Evolutionary conservation across 768 basidiomycete species (phyloP), one percentile per base, ranked within the genome.

Genomic region (Amanita phalloides): DNA sequence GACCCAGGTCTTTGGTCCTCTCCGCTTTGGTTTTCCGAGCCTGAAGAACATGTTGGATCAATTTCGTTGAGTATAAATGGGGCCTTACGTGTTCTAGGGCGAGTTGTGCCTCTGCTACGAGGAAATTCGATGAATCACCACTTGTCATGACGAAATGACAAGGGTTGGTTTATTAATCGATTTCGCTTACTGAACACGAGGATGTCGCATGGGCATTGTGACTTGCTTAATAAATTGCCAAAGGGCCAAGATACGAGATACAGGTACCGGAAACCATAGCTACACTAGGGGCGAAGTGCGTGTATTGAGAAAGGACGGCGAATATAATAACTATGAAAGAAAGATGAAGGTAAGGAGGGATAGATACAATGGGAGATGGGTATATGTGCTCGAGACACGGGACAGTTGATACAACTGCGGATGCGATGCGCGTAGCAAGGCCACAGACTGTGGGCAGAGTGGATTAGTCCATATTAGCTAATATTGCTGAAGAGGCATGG

Each of bases 21-120:
- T 83, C 76, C 13, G 88, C 71, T 63, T 95, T 96, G 60, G 75
- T 66, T 59, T 78, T 75, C 45, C 89, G 78, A n/a, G 78, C 77
- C 86, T 90, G 56, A 43, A 48, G 39, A 57, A 53, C n/a, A 46
- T 46, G 14, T 45, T 6, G 26, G 17, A 33, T 28, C 7, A 3
- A 32, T 20, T 17, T 17, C 5, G n/a, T 54, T 17, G 45, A 23
- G 48, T 23, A 43, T 45, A 35, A 44, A 44, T 17, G 52, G 35
- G 30, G 30, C 68, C 77, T 59, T 58, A 82, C 81, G 61, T 79
- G 72, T 54, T 79, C 78, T 42, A 82, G 68, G 28, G 68, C 64
- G 49, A 92, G 78, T 54, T 90, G 81, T 0, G 83, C 78, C 63
- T 87, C 84, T 11, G 88, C 74, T 51, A 86, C 71, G 55, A 91